Evolutionary conservation across 768 basidiomycete genomes (phyloP).

Genomic region (Dentipellis sp.): DNA sequence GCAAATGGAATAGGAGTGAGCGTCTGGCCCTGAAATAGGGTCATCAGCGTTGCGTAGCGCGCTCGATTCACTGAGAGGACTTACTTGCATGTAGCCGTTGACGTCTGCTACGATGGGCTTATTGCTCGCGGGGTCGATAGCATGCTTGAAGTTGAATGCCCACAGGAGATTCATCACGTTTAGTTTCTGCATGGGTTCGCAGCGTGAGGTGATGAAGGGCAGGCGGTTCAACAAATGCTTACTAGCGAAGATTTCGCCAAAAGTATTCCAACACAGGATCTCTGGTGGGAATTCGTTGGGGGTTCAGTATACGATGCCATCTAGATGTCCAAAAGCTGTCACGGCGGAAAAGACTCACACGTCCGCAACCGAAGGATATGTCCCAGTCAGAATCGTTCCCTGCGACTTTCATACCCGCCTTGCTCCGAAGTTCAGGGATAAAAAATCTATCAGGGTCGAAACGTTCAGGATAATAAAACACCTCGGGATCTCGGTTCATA

Average conservation of each 20-base stretch:
- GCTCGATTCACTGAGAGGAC: neutral
- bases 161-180: neutral
- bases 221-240: too few relatives aligned
- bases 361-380: neutral
- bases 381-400: neutral
- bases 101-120: neutral
- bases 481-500: neutral
- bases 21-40: neutral
- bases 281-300: neutral
- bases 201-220: neutral
- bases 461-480: neutral
- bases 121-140: neutral
- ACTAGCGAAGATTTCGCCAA: neutral
- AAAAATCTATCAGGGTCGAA: neutral
- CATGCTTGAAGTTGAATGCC: neutral
- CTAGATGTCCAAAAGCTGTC: neutral
- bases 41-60: neutral
- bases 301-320: neutral
- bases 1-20: neutral
- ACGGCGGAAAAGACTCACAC: neutral
- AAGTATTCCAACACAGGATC: neutral
- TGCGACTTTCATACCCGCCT: neutral
- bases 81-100: neutral
- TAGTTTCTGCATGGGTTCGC: neutral
- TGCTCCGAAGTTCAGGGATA: neutral